A percentile compares a stretch with the other conserved stretches of the same genome.
Conservation (phyloP, 192 early-diverging fungal species). For the Irineochytrium annulatum region DNA sequence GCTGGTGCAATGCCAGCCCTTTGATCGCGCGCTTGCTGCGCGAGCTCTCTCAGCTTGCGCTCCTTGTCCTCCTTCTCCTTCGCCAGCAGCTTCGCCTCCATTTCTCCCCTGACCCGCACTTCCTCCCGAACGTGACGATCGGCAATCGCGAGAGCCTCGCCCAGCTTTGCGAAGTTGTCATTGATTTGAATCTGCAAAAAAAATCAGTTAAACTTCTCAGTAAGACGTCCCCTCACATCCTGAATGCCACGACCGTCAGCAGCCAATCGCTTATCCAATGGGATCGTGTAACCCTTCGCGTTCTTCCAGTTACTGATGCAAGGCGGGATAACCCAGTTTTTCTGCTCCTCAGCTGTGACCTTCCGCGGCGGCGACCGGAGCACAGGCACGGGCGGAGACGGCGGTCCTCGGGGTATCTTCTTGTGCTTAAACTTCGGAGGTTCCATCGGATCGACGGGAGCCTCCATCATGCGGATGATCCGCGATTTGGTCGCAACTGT, state of each 20-base stretch:
- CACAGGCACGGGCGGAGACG: slow-evolving; percentile 94
- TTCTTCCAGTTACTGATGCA: slow-evolving; percentile 99
- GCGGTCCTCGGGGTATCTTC: slow-evolving; percentile 78
- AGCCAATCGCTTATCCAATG: slow-evolving; percentile 96
- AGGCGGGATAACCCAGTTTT: slow-evolving; percentile 97
- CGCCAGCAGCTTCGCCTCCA: slow-evolving; percentile 86
- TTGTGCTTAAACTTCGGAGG: slow-evolving; percentile 90
- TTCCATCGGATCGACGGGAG: slow-evolving; percentile 95
- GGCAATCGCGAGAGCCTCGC: slow-evolving; percentile 89
- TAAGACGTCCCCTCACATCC: slow-evolving; percentile 52
- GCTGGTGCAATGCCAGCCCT: slow-evolving; percentile 49
- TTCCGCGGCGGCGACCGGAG: slow-evolving; percentile 98
- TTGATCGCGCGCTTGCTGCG: slow-evolving; percentile 94
- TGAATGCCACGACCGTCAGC: slow-evolving; percentile 94
- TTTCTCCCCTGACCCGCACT: slow-evolving; percentile 83
- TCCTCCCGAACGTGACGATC: slow-evolving; percentile 92
- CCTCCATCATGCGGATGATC: slow-evolving; percentile 93
- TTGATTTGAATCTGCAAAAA: slow-evolving; percentile 65
- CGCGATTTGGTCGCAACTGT: slow-evolving; percentile 73
- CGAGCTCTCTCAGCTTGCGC: slow-evolving; percentile 77
- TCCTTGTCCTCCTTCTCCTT: slow-evolving; percentile 95
- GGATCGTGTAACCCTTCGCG: slow-evolving; percentile 98
- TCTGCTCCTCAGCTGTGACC: slow-evolving; percentile 92
- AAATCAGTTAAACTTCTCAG: slow-evolving; percentile 10
- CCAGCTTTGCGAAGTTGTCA: slow-evolving; percentile 94